Evolutionary conservation across 495 filamentous ascomycete species (phyloP).

Genomic region (Aspergillus indologenus): DNA sequence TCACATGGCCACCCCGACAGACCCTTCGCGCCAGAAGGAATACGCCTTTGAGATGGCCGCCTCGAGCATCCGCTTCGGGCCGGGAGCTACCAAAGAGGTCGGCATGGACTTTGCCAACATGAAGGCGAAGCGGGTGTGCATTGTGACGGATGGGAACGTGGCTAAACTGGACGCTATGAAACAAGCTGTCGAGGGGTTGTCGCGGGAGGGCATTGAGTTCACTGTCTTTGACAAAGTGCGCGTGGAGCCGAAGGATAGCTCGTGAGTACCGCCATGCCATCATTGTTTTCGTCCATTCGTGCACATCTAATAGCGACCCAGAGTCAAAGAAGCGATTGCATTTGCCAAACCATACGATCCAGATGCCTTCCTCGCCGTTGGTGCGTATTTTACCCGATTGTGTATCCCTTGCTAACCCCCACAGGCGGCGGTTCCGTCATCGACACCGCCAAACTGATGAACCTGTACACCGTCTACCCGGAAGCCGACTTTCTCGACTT

Average conservation of each 20-base stretch:
- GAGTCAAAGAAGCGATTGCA: slow-evolving; percentile 76
- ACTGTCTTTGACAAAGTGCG: slow-evolving; percentile 73
- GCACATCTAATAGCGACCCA: slow-evolving; percentile 3
- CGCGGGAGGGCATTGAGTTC: slow-evolving; percentile 71
- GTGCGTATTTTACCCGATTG: slow-evolving; percentile 37
- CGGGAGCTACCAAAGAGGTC: slow-evolving; percentile 92
- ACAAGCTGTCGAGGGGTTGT: slow-evolving; percentile 74
- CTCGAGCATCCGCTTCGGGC: slow-evolving; percentile 88
- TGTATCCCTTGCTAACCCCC: slow-evolving; percentile 4
- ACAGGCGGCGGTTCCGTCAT: slow-evolving; percentile 73
- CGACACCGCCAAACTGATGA: slow-evolving; percentile 98
- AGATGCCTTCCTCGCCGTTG: slow-evolving; percentile 90
- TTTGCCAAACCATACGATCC: slow-evolving; percentile 75
- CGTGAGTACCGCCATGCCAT: slow-evolving; percentile 46
- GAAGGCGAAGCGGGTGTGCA: slow-evolving; percentile 76
- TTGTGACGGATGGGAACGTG: slow-evolving; percentile 86
- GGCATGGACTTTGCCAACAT: slow-evolving; percentile 98
- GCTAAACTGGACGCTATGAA: slow-evolving; percentile 78
- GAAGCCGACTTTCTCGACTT: slow-evolving; percentile 93
- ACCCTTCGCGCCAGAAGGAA: slow-evolving; percentile 74
- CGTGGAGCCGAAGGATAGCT: slow-evolving; percentile 91
- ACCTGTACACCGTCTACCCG: slow-evolving; percentile 84
- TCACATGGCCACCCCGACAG: slow-evolving; percentile 69
- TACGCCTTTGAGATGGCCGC: slow-evolving; percentile 99
- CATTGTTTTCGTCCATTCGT: neutral